Evolutionary conservation across 192 early-diverging fungal genomes (phyloP).

Genomic region (Mortierella claussenii): DNA sequence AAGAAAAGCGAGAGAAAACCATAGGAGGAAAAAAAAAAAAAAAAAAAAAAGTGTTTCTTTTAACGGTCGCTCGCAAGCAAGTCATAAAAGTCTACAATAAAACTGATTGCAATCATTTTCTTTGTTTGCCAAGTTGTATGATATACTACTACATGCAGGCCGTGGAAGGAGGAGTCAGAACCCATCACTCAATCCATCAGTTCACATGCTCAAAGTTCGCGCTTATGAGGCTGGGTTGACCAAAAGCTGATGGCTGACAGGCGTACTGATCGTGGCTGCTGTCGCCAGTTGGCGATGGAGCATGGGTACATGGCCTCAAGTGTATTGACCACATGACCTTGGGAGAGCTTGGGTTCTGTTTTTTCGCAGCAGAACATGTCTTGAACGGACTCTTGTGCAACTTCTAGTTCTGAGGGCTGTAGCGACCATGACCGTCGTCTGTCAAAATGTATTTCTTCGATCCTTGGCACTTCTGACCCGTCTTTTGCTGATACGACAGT

Average conservation of each 20-base stretch:
- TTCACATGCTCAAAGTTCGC: too few species aligned
- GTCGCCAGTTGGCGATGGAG: background rate
- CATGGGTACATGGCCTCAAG: background rate
- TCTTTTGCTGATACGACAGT: too few species aligned
- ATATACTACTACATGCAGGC: too few species aligned
- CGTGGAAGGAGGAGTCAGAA: too few species aligned
- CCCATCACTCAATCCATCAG: too few species aligned
- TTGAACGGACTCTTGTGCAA: background rate
- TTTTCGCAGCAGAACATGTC: background rate
- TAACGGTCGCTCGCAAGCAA: too few species aligned
- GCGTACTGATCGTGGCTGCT: background rate
- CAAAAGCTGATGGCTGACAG: constrained; percentile 1
- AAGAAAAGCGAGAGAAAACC: background rate
- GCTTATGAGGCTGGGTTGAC: background rate
- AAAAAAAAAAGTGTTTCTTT: background rate
- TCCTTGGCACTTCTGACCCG: too few species aligned
- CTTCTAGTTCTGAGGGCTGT: background rate
- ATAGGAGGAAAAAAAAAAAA: background rate
- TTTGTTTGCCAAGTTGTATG: too few species aligned
- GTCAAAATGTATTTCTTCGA: too few species aligned
- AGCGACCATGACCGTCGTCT: background rate
- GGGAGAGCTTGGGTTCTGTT: background rate
- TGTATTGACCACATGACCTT: constrained; percentile 2
- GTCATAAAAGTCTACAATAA: background rate
- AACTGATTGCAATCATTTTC: too few species aligned